A percentile compares a stretch with the other conserved stretches of the same genome.
Evolutionary conservation across 2,329 filamentous ascomycete genomes (phyloP).

Genomic region (Verruconis gallopava): DNA sequence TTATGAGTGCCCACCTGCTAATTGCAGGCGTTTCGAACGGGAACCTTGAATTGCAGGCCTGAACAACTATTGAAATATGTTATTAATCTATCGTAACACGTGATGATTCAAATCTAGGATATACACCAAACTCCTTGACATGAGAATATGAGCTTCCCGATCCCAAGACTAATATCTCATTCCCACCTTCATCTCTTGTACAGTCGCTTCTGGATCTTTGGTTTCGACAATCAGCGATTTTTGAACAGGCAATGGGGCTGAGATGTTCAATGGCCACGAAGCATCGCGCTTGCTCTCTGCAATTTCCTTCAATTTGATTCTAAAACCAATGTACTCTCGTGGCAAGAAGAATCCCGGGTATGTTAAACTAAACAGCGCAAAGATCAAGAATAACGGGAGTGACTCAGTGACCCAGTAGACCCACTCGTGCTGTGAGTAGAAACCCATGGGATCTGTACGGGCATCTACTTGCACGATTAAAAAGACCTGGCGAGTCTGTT

Average conservation of each 20-base stretch:
- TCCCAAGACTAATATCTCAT: too few relatives aligned
- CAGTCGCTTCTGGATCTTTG: not conserved
- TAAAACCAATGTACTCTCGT: constrained; percentile 1
- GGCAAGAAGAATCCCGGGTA: constrained; percentile 5
- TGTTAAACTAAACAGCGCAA: not conserved
- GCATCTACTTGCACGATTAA: constrained; percentile 4
- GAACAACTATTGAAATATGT: too few relatives aligned
- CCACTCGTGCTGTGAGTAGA: constrained; percentile 6
- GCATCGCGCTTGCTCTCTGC: constrained; percentile 4
- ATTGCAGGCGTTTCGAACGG: too few relatives aligned
- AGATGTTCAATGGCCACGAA: constrained; percentile 7
- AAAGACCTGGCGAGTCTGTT: constrained; percentile 4
- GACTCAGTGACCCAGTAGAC: constrained; percentile 7
- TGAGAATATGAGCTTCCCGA: too few relatives aligned
- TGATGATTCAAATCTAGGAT: too few relatives aligned
- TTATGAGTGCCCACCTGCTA: too few relatives aligned
- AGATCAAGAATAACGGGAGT: not conserved
- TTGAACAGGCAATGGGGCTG: not conserved
- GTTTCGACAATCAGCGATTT: not conserved
- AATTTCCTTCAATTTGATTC: constrained; percentile 9
- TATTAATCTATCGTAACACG: too few relatives aligned
- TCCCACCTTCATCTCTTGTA: not conserved
- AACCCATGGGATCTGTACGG: constrained; percentile 1
- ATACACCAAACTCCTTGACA: too few relatives aligned
- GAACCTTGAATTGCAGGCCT: too few relatives aligned